A percentile compares a stretch with the other conserved stretches of the same genome.
Evolutionary conservation across 805 yeast species (phyloP).

Genomic region (Saccharomyces paradoxus): DNA sequence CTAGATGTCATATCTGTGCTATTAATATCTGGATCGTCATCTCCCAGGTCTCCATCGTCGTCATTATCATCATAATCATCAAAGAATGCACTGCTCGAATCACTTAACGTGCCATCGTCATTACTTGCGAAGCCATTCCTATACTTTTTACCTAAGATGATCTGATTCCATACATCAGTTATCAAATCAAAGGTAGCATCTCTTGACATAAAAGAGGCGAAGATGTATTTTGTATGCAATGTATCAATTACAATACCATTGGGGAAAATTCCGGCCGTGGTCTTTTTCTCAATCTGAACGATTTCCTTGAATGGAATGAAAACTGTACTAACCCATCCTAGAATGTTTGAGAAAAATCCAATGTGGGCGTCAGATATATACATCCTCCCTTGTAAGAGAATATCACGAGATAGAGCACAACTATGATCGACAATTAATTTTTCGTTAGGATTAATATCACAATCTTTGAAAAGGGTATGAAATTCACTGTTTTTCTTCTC

Average conservation of each 20-base stretch:
- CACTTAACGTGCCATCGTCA: constrained; percentile 3
- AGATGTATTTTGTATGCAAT: constrained; percentile 50
- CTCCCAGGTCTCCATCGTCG: constrained; percentile 15
- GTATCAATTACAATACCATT: constrained; percentile 61
- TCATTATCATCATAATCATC: constrained; percentile 25
- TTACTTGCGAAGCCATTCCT: constrained; percentile 5
- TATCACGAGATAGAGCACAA: constrained; percentile 60
- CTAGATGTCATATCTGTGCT: constrained; percentile 24
- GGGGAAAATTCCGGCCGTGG: constrained; percentile 63
- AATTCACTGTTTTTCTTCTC: constrained; percentile 52
- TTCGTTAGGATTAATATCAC: constrained; percentile 39
- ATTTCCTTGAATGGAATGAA: constrained; percentile 53
- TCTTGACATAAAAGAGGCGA: constrained; percentile 58
- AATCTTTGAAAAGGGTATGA: constrained; percentile 48
- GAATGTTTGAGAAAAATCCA: constrained; percentile 57
- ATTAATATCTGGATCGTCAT: constrained; percentile 16
- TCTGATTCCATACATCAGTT: constrained; percentile 52
- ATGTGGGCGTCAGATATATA: constrained; percentile 48
- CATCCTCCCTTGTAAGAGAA: constrained; percentile 57
- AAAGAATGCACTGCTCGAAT: constrained; percentile 1
- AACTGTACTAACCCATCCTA: constrained; percentile 58
- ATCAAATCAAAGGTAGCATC: constrained; percentile 46
- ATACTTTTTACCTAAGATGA: constrained; percentile 25
- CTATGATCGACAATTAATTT: constrained; percentile 51
- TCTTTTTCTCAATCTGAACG: constrained; percentile 53